Evolutionary conservation across 495 filamentous ascomycete species (phyloP).

Genomic region (Parathielavia hyrcaniae): DNA sequence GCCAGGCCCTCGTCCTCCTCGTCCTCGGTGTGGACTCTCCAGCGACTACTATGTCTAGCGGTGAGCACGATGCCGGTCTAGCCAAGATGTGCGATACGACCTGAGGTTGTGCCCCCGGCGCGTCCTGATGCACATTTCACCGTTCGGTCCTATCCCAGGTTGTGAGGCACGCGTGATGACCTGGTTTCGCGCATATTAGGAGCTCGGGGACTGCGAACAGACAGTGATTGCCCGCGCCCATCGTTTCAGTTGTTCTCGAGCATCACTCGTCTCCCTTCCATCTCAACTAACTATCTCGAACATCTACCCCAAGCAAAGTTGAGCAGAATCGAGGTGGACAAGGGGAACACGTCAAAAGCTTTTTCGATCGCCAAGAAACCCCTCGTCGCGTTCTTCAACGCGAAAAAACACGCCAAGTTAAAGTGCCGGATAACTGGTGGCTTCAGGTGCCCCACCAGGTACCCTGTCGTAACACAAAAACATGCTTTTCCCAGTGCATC

Average conservation of each 20-base stretch:
- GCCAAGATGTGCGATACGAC: neutral
- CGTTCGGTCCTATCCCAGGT: too few species aligned
- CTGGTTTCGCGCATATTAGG: neutral
- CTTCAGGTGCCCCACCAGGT: neutral
- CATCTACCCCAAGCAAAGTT: too few species aligned
- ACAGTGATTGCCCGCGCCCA: too few species aligned
- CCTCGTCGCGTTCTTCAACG: constrained; percentile 8
- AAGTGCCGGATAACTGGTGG: neutral
- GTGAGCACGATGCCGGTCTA: constrained; percentile 5
- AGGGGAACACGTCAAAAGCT: neutral
- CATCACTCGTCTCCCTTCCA: neutral
- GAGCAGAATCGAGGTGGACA: neutral
- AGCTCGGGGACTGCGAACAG: neutral
- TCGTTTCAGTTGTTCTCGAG: neutral
- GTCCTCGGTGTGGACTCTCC: constrained; percentile 6
- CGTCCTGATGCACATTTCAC: neutral
- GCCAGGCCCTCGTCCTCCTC: constrained; percentile 9
- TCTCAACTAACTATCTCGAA: neutral
- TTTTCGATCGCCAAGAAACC: too few species aligned
- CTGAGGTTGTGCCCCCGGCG: neutral
- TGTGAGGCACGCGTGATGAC: neutral
- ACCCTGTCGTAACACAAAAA: neutral
- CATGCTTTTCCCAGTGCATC: neutral
- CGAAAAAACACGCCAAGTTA: constrained; percentile 14
- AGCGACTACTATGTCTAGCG: neutral